Conservation (phyloP, 192 early-diverging fungal genomes). For the Coemansia sp. region DNA sequence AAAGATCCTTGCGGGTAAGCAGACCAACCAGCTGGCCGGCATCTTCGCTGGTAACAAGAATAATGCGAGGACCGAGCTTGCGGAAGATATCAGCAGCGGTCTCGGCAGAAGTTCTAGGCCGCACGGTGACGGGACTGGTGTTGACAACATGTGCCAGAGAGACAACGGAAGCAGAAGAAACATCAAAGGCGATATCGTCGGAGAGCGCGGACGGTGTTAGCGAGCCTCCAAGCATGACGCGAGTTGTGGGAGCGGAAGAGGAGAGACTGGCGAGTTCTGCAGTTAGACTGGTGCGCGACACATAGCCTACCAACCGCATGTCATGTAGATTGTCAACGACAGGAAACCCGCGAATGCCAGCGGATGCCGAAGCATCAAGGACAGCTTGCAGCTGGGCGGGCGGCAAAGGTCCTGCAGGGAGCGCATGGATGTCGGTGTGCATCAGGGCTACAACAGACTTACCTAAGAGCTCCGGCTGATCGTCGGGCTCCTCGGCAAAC, state of each 20-base stretch:
- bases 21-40: constrained; percentile 65
- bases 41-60: constrained; percentile 65
- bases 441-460: constrained; percentile 57
- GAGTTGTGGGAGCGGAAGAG: background rate
- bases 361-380: constrained; percentile 52
- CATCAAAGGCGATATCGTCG: background rate
- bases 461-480: constrained; percentile 25
- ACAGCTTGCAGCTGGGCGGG: constrained; percentile 56
- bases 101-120: constrained; percentile 68
- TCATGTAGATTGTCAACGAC: constrained; percentile 66
- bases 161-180: background rate
- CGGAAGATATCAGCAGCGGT: constrained; percentile 81
- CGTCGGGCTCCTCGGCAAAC: constrained; percentile 69
- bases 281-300: constrained; percentile 53
- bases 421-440: constrained; percentile 55
- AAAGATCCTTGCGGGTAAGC: constrained; percentile 75
- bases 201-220: background rate
- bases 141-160: constrained; percentile 22
- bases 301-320: constrained; percentile 70
- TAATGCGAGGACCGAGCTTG: constrained; percentile 75
- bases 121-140: constrained; percentile 70
- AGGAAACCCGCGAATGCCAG: constrained; percentile 64
- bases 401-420: constrained; percentile 60
- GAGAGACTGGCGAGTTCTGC: constrained; percentile 9
- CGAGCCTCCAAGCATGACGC: background rate